Percentiles rank a stretch among this genome's conserved stretches.
phyloP scores from a whole-genome alignment of 306 rosid genomes.

The Inga oerstediana region DNA sequence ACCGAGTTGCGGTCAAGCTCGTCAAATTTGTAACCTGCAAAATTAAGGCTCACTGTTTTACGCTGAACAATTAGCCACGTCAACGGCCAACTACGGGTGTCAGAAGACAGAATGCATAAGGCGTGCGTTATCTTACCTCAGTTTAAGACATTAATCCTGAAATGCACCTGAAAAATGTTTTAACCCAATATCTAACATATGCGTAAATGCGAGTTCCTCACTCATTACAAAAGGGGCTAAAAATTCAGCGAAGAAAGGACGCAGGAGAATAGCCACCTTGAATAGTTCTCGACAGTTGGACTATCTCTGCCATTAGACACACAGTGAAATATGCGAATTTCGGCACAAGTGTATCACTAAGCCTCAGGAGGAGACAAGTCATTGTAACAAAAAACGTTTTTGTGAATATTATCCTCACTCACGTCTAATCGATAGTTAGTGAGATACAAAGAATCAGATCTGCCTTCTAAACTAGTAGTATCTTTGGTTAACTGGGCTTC shows the following conservation, averaged over 20 bases:
- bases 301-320: constrained; percentile 20
- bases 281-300: constrained; percentile 26
- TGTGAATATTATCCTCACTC: constrained; percentile 8
- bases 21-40: constrained; percentile 99
- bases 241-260: constrained; percentile 18
- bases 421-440: not conserved
- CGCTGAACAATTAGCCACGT: constrained; percentile 58
- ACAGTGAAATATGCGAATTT: constrained; percentile 17
- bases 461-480: constrained; percentile 13
- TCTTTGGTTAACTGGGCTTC: not conserved
- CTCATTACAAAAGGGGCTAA: constrained; percentile 33
- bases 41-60: constrained; percentile 79
- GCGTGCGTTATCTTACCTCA: constrained; percentile 47
- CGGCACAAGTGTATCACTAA: constrained; percentile 10
- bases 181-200: constrained; percentile 43
- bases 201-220: constrained; percentile 33
- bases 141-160: constrained; percentile 43
- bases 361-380: not conserved
- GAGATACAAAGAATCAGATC: constrained; percentile 4
- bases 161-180: constrained; percentile 39
- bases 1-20: constrained; percentile 95
- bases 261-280: constrained; percentile 26
- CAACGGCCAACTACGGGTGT: constrained; percentile 55
- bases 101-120: constrained; percentile 52
- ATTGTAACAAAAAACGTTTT: constrained; percentile 21